Base-by-base conservation (phyloP, 108 stramenopile genomes). In the Craspedostauros australis region DNA sequence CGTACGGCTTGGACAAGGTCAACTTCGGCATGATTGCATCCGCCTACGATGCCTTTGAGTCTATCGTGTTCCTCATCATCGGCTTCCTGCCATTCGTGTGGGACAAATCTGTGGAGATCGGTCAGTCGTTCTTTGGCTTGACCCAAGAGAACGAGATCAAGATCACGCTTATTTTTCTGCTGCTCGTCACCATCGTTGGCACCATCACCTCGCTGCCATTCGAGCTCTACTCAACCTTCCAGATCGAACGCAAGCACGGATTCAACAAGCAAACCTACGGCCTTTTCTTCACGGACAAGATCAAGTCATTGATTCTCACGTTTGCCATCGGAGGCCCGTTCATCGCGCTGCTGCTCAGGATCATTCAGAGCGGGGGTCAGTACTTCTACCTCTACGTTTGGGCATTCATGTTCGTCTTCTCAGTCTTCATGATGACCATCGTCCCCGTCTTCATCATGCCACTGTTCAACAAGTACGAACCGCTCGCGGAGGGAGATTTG, bases 381-480 rank as follows among this genome's bases (percentile, higher is more conserved):
- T 55, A 70, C 42, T 97, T 99, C 55, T 97, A 93, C 63, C 38
- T 96, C 29, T 99, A 96, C 60, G 80, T 97, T 18, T 98, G 95
- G 94, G 93, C 59, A 9, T 93, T 98, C 59, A 73, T 94, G 53
- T 90, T 94, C 76, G 46, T 57, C 34, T 85, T 98, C 53, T 77
- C 79, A 3, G 50, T 95, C 15, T 54, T 96, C 39, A 91, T 96
- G 94, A 82, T 96, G 79, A 96, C 94, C 1, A 66, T 98, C 48
- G 84, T 82, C 20, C 99, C 99, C 0, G 88, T 85, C 23, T 40
- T 96, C 43, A 97, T 99, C 66, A 94, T 95, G 92, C 99, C 99
- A 0, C 52, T 98, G 36, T 99, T 98, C 61, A 98, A 99, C 77
- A 96, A 91, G 78, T 98, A 95, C 66, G 89, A 95, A 40, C 88